These are phyloP conservation scores for Schoenoplectus tabernaemontani DNA, from an alignment of 202 grass and related monocot species.

Conservation along the genomic window DNA sequence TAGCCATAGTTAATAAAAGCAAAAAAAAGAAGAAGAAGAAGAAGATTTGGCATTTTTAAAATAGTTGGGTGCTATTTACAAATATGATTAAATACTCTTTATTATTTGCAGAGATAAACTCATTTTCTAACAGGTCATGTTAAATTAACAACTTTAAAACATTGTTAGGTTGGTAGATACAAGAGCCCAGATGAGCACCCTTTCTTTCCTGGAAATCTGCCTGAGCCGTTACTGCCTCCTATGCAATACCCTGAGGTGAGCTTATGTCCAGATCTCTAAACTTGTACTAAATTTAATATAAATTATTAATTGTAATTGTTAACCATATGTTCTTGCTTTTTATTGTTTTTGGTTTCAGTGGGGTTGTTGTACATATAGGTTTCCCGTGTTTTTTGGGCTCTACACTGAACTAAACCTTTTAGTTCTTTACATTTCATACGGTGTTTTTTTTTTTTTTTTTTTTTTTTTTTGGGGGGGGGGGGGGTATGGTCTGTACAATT, in stretches of 20 bases:
- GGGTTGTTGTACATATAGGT: background rate
- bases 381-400: background rate
- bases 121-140: background rate
- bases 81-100: background rate
- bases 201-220: constrained; percentile 78
- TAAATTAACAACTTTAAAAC: background rate
- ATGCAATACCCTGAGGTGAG: constrained; percentile 71
- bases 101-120: background rate
- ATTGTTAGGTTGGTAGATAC: constrained; percentile 81
- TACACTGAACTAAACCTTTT: background rate
- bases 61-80: background rate
- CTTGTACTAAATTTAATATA: background rate
- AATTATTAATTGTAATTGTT: background rate
- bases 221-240: constrained; percentile 67
- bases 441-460: too few species aligned
- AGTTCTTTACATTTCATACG: background rate
- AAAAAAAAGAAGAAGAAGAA: background rate
- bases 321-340: background rate
- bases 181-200: constrained; percentile 95
- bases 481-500: background rate
- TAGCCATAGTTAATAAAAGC: background rate
- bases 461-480: too few species aligned
- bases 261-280: background rate
- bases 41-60: background rate
- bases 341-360: background rate